These are phyloP conservation scores for Xylaria grammica DNA, from an alignment of 495 filamentous ascomycete genomes.

Conservation along the genomic window DNA sequence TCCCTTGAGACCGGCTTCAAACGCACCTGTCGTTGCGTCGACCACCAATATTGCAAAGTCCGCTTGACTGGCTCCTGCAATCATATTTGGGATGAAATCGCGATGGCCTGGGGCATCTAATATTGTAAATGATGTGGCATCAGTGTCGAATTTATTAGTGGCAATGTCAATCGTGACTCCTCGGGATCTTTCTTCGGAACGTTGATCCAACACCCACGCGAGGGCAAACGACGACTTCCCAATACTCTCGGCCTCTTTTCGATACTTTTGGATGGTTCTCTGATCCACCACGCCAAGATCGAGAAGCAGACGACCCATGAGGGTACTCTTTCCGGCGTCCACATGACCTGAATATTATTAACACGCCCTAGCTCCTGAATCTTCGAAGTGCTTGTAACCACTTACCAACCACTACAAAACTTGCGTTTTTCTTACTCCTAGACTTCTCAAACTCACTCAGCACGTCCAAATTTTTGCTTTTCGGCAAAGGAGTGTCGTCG, in stretches of 20 bases:
- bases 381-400: constrained; percentile 11
- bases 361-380: constrained; percentile 5
- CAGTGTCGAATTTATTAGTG: constrained; percentile 89
- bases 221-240: constrained; percentile 95
- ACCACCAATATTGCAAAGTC: constrained; percentile 97
- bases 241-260: constrained; percentile 85
- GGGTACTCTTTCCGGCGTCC: constrained; percentile 94
- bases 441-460: constrained; percentile 77
- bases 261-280: constrained; percentile 84
- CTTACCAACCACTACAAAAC: constrained; percentile 94
- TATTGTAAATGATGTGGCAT: constrained; percentile 86
- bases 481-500: constrained; percentile 72
- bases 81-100: constrained; percentile 99
- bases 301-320: constrained; percentile 93
- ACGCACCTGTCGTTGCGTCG: constrained; percentile 84
- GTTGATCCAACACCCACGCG: constrained; percentile 94
- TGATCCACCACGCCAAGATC: constrained; percentile 88
- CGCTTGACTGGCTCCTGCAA: constrained; percentile 92
- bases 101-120: constrained; percentile 92
- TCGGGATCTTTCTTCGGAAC: constrained; percentile 80
- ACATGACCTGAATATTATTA: constrained; percentile 72
- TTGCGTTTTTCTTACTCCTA: constrained; percentile 79
- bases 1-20: constrained; percentile 90
- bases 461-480: constrained; percentile 87
- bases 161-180: constrained; percentile 99